phyloP scores from a whole-genome alignment of 768 basidiomycete species.

The Termitomyces titanicus region DNA sequence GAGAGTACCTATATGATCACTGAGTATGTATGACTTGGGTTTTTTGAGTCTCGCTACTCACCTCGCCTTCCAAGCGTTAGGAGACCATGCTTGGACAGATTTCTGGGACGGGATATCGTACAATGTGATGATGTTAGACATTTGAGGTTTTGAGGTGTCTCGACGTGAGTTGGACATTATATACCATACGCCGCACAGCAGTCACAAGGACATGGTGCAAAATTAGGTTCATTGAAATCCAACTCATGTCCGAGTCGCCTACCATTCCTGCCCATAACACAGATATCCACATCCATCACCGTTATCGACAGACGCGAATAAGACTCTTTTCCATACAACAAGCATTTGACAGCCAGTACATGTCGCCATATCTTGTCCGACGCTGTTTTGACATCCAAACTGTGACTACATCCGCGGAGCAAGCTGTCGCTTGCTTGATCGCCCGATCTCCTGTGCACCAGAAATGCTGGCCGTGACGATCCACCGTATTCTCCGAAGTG shows the following conservation, averaged over 20 bases:
- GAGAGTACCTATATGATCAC: constrained; percentile 15
- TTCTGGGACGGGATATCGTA: constrained; percentile 41
- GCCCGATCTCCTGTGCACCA: too few species aligned
- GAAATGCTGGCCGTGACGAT: too few species aligned
- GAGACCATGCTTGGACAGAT: constrained; percentile 32
- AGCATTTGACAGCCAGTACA: not conserved
- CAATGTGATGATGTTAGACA: constrained; percentile 29
- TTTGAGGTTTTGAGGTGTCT: not conserved
- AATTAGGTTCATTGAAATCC: not conserved
- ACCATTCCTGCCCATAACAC: not conserved
- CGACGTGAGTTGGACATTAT: not conserved
- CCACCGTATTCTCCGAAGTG: too few species aligned
- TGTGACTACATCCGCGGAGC: too few species aligned
- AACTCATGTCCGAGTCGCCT: not conserved
- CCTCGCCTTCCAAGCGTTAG: constrained; percentile 46
- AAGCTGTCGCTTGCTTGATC: too few species aligned
- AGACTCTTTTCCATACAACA: too few species aligned
- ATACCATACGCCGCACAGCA: not conserved
- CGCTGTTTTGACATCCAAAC: too few species aligned
- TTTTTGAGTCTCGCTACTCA: constrained; percentile 10
- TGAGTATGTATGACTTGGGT: not conserved
- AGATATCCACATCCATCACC: not conserved
- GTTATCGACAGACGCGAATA: not conserved
- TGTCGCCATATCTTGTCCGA: too few species aligned
- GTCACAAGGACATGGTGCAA: not conserved